A percentile compares a stretch with the other conserved stretches of the same genome.
phyloP scores from a whole-genome alignment of 176 grass and related monocot species.

The Themeda triandra region DNA sequence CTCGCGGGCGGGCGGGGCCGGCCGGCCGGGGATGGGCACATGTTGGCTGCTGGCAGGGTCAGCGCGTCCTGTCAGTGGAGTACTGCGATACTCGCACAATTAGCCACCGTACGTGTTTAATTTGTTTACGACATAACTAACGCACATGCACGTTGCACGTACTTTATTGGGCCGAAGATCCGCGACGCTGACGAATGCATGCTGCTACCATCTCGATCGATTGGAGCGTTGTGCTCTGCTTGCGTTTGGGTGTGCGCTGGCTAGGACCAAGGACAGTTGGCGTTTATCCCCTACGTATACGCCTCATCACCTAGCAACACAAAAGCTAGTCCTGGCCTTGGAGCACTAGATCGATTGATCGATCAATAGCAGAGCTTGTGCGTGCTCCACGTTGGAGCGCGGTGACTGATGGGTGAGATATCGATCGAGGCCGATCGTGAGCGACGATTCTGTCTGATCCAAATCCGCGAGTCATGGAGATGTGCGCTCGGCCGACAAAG shows the following conservation, averaged over 20 bases:
- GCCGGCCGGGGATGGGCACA: background rate
- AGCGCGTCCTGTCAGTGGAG: conserved; percentile 27
- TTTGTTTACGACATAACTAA: conserved; percentile 15
- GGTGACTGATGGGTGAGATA: background rate
- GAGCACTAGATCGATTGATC: background rate
- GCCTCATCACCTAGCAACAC: background rate
- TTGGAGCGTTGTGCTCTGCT: conserved; percentile 1
- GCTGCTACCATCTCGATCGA: background rate
- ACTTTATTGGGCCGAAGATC: conserved; percentile 33
- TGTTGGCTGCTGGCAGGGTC: background rate
- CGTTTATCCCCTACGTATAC: background rate
- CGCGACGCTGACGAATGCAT: background rate
- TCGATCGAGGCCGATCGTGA: background rate
- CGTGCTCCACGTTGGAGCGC: background rate
- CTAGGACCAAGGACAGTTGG: background rate
- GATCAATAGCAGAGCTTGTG: background rate
- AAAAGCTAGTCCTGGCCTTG: background rate
- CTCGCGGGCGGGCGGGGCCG: background rate
- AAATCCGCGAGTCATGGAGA: conserved; percentile 32
- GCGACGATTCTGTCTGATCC: conserved; percentile 12
- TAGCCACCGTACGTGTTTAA: background rate
- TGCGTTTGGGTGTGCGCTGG: background rate
- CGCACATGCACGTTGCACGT: conserved; percentile 43
- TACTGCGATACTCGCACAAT: conserved; percentile 28
- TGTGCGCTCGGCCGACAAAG: conserved; percentile 7